A percentile compares a stretch with the other conserved stretches of the same genome.
phyloP scores from a whole-genome alignment of 2,329 filamentous ascomycete genomes.

The Exophiala viscosa region DNA sequence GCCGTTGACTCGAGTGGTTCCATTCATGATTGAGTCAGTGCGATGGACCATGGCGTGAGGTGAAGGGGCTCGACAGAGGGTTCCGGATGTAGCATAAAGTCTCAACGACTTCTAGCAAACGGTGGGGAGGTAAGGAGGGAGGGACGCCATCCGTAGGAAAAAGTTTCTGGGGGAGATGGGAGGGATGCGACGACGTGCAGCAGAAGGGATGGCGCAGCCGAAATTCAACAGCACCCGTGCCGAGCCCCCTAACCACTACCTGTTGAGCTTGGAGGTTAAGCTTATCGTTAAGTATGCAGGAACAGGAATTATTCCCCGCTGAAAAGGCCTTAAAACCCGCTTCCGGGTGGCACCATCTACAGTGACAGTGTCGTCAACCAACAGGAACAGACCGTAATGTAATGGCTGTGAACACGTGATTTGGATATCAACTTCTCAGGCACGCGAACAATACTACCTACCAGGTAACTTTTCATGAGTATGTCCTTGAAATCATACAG shows the following conservation, averaged over 20 bases:
- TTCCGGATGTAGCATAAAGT: neutral
- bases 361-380: neutral
- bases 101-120: neutral
- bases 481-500: no score
- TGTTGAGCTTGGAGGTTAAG: neutral
- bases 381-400: neutral
- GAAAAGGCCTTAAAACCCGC: no score
- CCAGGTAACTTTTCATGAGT: no score
- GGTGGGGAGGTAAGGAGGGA: neutral
- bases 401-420: no score
- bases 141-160: neutral
- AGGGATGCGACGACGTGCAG: neutral
- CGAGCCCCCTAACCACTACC: conserved; percentile 1
- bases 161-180: conserved; percentile 1
- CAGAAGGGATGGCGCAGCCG: neutral
- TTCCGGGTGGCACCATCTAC: conserved; percentile 24
- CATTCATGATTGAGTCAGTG: conserved; percentile 19
- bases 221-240: neutral
- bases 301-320: conserved; percentile 1
- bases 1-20: conserved; percentile 20
- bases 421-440: no score
- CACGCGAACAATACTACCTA: no score
- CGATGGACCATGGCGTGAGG: conserved; percentile 14
- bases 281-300: conserved; percentile 11
- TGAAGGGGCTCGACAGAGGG: neutral